These are phyloP conservation scores for Ministeria vibrans DNA, from an alignment of 78 protist species.

Conservation along the genomic window DNA sequence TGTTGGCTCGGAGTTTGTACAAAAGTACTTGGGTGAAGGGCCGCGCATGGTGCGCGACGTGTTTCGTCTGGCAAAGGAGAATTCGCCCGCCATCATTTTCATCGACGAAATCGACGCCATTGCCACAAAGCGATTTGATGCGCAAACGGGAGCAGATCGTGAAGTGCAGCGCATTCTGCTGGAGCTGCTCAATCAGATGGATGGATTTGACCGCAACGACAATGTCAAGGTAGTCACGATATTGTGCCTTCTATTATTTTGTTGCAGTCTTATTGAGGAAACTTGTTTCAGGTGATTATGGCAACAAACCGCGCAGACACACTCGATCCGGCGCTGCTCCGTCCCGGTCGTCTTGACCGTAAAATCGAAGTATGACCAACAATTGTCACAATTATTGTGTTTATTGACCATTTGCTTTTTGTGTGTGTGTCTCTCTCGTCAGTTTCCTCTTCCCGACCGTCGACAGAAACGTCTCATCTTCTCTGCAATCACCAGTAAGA, in stretches of 20 bases:
- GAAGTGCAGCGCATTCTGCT: slow-evolving; percentile 99
- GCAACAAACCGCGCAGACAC: slow-evolving; percentile 99
- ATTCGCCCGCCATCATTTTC: slow-evolving; percentile 98
- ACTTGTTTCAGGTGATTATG: slow-evolving; percentile 88
- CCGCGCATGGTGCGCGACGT: slow-evolving; percentile 99
- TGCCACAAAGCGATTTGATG: slow-evolving; percentile 97
- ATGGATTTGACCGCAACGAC: slow-evolving; percentile 97
- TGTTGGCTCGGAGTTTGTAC: slow-evolving; percentile 99
- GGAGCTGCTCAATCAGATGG: slow-evolving; percentile 99
- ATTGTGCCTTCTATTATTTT: background rate
- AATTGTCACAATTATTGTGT: too few species aligned
- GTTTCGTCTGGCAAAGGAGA: slow-evolving; percentile 95
- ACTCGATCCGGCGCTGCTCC: slow-evolving; percentile 98
- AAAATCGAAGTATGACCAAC: too few species aligned
- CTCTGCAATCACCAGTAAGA: slow-evolving; percentile 85
- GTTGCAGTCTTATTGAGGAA: too few species aligned
- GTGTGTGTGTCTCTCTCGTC: too few species aligned
- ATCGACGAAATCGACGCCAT: slow-evolving; percentile 99
- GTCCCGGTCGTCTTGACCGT: slow-evolving; percentile 99
- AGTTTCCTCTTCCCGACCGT: slow-evolving; percentile 80
- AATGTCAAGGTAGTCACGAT: slow-evolving; percentile 96
- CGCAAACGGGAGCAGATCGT: slow-evolving; percentile 97
- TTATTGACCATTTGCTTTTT: too few species aligned
- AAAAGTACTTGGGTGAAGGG: slow-evolving; percentile 99
- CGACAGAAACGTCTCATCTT: slow-evolving; percentile 95